Evolutionary conservation across 2,329 filamentous ascomycete species (phyloP), one percentile per base, ranked within the genome.

Genomic region (Monosporascus sp.): DNA sequence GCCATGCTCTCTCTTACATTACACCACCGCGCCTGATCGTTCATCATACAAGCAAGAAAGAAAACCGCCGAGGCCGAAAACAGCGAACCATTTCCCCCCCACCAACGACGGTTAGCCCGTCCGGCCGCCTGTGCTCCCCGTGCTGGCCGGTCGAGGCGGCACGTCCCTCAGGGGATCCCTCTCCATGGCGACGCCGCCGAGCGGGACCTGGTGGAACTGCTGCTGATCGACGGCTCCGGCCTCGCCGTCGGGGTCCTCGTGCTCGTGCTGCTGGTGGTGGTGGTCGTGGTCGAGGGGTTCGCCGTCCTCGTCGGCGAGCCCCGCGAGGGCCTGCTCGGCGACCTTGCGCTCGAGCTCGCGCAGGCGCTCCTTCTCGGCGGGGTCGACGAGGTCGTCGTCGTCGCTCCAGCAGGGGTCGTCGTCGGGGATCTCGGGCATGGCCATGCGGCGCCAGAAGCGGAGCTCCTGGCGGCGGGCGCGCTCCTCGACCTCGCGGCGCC

Each of bases 401-500:
- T 82, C 82, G 62, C 82, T 85, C 76, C 81, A 85, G 63, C 76
- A 83, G 39, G 69, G 70, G 2, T 78, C 73, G 48, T 85, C 82
- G 42, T 84, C 82, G 8, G 76, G 69, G 38, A 85, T 67, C 52
- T 82, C 75, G 9, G 81, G 82, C 76, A 86, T 79, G 15, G 83
- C 83, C 74, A 85, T 76, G 42, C 83, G 74, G 69, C 86, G 86
- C 83, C 83, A 87, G 67, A 83, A 85, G 2, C 83, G 74, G 51
- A 84, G 63, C 67, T 86, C 81, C 65, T 85, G 82, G 4, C 79
- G 74, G 44, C 72, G 67, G 6, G 79, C 77, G 48, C 73, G 74
- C 47, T 77, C 22, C 17, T 46, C 24, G 9, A 25, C 42, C 22
- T 46, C 42, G 22, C 24, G 20, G 5, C 17, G 14, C 31, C 31